Evolutionary conservation across 2,329 filamentous ascomycete species (phyloP), one percentile per base, ranked within the genome.

Genomic region (Fusarium piperis): DNA sequence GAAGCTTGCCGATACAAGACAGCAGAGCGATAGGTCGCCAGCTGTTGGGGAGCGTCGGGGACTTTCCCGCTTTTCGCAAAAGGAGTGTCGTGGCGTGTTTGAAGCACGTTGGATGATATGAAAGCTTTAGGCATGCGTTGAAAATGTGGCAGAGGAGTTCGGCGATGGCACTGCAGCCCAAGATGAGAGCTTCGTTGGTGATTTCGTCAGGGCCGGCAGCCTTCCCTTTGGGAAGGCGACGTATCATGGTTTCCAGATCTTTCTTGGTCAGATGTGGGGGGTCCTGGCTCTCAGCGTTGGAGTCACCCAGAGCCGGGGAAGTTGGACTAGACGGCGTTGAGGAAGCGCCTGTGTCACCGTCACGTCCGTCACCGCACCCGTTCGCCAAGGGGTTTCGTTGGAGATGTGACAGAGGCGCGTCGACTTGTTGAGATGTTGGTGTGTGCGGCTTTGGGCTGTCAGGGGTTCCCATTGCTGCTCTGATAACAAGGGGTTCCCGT

Each of bases 21-120:
- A 69, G 6, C 4, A 71, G 7, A 10, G 66, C 58, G n/a, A 67
- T 58, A 13, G 66, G 62, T 0, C 56, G 32, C 44, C 38, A 69
- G 55, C 53, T 62, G 3, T 52, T 67, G 15, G 51, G 48, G 2
- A 11, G 7, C 10, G 20, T 55, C 4, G 39, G 3, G 3, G n/a
- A 10, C 46, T 66, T 70, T 7, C n/a, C 51, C 12, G 23, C 15
- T 62, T 71, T 69, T 6, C 13, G 62, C 2, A 66, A 3, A 15
- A 71, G 41, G 9, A 32, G 11, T 3, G 62, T 64, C 18, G 32
- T 51, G 4, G 62, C 41, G 3, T 26, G 23, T 28, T 58, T 59
- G 26, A 71, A 71, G 8, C 3, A 5, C 8, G 9, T 6, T 4
- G 48, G 59, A 15, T 58, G 33, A 20, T 51, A 18, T 3, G 23